These are phyloP conservation scores for Malus orientalis DNA, from an alignment of 306 rosid genomes.

Conservation along the genomic window DNA sequence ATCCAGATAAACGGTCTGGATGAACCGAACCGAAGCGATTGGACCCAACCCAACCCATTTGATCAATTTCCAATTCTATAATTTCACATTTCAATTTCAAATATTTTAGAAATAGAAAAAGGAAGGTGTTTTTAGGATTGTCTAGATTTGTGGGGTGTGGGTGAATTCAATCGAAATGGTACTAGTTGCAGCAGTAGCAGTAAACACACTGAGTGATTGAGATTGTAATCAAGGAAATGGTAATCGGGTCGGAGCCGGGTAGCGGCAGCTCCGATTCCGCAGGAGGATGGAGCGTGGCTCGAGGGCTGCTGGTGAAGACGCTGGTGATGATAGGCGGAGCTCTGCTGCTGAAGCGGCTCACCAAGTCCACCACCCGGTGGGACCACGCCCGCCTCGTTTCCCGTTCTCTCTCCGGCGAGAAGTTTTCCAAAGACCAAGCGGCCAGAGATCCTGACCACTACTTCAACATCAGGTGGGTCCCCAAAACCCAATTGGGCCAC, in stretches of 20 bases:
- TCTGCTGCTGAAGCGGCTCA: conserved; percentile 70
- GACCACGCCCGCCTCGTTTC: conserved; percentile 84
- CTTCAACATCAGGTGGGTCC: conserved; percentile 70
- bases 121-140: background rate
- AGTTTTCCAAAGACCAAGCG: conserved; percentile 90
- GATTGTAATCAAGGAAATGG: conserved; percentile 26
- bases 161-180: background rate
- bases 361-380: conserved; percentile 98
- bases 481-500: background rate
- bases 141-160: background rate
- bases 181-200: background rate
- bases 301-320: conserved; percentile 64
- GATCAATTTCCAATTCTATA: too few relatives aligned
- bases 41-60: too few relatives aligned
- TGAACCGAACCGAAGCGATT: too few relatives aligned
- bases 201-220: background rate
- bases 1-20: too few relatives aligned
- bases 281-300: conserved; percentile 56
- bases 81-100: too few relatives aligned
- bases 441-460: conserved; percentile 83
- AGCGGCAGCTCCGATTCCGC: conserved; percentile 7
- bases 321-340: conserved; percentile 79
- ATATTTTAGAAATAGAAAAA: too few relatives aligned
- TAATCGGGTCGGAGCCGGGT: conserved; percentile 26
- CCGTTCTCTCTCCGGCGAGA: conserved; percentile 80